Conservation (phyloP, 23 red algal species). For the Cyanidiococcus yangmingshanensis region DNA sequence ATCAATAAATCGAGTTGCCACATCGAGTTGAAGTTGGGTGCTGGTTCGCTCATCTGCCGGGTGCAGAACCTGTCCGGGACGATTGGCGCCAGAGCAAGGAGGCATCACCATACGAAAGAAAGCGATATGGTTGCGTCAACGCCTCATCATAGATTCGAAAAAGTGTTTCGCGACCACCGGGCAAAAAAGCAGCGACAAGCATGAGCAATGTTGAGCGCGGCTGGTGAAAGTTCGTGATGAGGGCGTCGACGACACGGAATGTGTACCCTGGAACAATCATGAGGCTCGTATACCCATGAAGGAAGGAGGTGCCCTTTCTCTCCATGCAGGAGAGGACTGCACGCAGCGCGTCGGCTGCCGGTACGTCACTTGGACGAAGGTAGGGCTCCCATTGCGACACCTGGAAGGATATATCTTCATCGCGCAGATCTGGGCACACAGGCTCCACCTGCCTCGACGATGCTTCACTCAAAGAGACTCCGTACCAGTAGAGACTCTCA, state of each 20-base stretch:
- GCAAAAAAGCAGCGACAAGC: constrained; percentile 83
- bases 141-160: constrained; percentile 55
- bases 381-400: constrained; percentile 75
- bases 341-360: not conserved
- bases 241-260: constrained; percentile 53
- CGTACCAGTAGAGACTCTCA: constrained; percentile 90
- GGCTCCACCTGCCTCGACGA: not conserved
- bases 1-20: too few relatives aligned
- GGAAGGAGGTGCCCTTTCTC: not conserved
- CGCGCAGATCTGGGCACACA: not conserved
- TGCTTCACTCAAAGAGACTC: constrained; percentile 34
- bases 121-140: constrained; percentile 55
- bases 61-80: too few relatives aligned
- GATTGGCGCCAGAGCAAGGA: constrained; percentile 27
- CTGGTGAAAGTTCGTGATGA: constrained; percentile 98
- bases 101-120: constrained; percentile 87
- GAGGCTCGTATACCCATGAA: constrained; percentile 46
- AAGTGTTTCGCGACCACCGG: constrained; percentile 30
- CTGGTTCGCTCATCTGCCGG: too few relatives aligned
- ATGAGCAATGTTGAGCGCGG: constrained; percentile 85
- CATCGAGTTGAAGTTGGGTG: too few relatives aligned
- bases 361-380: not conserved
- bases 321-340: not conserved
- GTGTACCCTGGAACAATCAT: constrained; percentile 86
- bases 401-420: not conserved